Evolutionary conservation across 2,329 filamentous ascomycete species (phyloP).

Genomic region (Colletotrichum agaves): DNA sequence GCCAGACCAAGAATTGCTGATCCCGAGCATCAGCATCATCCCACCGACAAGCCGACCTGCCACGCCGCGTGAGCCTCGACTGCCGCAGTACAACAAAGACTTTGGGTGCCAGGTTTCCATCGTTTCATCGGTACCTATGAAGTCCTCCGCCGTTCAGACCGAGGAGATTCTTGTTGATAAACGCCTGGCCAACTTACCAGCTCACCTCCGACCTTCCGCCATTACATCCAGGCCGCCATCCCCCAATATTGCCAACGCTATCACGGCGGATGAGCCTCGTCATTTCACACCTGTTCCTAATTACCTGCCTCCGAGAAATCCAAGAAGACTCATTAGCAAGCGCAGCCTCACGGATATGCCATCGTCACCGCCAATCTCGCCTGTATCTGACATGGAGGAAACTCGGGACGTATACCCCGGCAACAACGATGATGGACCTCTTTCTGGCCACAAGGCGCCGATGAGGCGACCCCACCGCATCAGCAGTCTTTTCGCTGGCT

Average conservation of each 20-base stretch:
- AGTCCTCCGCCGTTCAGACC: conserved; percentile 76
- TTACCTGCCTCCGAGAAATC: conserved; percentile 68
- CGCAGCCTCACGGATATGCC: conserved; percentile 59
- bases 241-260: conserved; percentile 52
- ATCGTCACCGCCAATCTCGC: conserved; percentile 57
- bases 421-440: conserved; percentile 82
- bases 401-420: conserved; percentile 77
- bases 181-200: conserved; percentile 78
- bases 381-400: conserved; percentile 49
- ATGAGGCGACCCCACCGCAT: conserved; percentile 78
- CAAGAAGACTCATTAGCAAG: conserved; percentile 62
- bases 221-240: conserved; percentile 72
- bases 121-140: conserved; percentile 60
- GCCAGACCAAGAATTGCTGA: conserved; percentile 55
- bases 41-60: conserved; percentile 87
- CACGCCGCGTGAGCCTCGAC: conserved; percentile 77
- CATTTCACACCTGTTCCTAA: conserved; percentile 64
- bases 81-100: conserved; percentile 86
- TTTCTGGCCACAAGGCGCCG: conserved; percentile 68
- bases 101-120: conserved; percentile 82
- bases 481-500: conserved; percentile 88
- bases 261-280: conserved; percentile 49
- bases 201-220: conserved; percentile 81
- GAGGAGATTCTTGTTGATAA: conserved; percentile 89
- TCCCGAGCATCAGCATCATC: conserved; percentile 91